A percentile compares a stretch with the other conserved stretches of the same genome.
Conservation (phyloP, 176 grass and related monocot genomes). For the Raddia distichophylla region DNA sequence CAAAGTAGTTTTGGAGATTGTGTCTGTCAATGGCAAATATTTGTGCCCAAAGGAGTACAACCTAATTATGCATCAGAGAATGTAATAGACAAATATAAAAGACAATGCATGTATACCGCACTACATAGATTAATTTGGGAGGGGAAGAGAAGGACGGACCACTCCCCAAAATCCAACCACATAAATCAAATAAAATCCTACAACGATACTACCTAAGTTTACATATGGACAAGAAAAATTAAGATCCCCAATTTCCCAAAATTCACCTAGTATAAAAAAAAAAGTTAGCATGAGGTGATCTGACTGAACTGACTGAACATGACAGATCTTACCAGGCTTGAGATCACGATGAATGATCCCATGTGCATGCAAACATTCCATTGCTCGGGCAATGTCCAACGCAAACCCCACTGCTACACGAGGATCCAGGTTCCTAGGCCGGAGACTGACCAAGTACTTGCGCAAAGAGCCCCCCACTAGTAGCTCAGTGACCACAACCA, state of each 20-base stretch:
- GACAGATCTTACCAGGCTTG: constrained; percentile 73
- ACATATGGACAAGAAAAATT: neutral
- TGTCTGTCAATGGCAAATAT: too few relatives aligned
- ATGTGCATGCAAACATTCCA: constrained; percentile 97
- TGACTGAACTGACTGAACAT: constrained; percentile 23
- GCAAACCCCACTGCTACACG: constrained; percentile 79
- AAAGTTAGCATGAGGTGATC: neutral
- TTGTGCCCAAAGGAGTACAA: neutral
- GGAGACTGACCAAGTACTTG: constrained; percentile 79
- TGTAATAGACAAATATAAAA: neutral
- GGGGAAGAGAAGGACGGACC: neutral
- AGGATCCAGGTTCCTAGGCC: constrained; percentile 81
- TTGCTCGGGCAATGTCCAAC: constrained; percentile 82
- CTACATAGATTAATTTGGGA: neutral
- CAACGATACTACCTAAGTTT: neutral
- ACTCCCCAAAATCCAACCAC: neutral
- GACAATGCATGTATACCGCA: neutral
- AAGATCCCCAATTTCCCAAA: constrained; percentile 16
- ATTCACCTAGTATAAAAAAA: constrained; percentile 14
- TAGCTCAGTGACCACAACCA: constrained; percentile 97
- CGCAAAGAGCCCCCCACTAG: constrained; percentile 83
- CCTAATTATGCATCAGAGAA: neutral
- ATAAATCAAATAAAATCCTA: neutral
- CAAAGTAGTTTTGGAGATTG: too few relatives aligned
- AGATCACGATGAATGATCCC: constrained; percentile 99